phyloP scores from a whole-genome alignment of 2,329 filamentous ascomycete species.

The Phaeomoniella chlamydospora region DNA sequence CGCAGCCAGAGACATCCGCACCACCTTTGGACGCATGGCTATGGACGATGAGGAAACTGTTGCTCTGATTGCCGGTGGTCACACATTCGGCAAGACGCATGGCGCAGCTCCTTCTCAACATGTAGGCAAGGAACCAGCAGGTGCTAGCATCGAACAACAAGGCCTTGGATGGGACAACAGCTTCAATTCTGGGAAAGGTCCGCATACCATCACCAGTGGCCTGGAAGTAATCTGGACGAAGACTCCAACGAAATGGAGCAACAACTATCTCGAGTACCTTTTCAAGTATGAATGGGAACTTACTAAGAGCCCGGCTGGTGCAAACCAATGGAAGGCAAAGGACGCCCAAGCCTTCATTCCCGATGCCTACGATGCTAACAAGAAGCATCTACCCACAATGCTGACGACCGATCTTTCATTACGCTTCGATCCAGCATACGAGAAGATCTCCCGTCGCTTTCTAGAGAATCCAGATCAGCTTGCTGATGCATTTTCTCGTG shows the following conservation, averaged over 20 bases:
- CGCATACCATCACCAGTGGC: constrained; percentile 59
- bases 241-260: constrained; percentile 63
- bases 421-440: constrained; percentile 55
- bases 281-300: constrained; percentile 69
- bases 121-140: constrained; percentile 54
- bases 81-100: constrained; percentile 71
- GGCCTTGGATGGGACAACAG: constrained; percentile 61
- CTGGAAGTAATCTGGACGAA: constrained; percentile 70
- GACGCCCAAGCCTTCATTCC: constrained; percentile 52
- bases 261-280: constrained; percentile 59
- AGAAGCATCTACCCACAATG: constrained; percentile 66
- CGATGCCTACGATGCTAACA: constrained; percentile 52
- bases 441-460: constrained; percentile 62
- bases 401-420: constrained; percentile 61
- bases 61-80: constrained; percentile 63
- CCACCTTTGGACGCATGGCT: constrained; percentile 64
- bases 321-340: constrained; percentile 65
- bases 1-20: constrained; percentile 57
- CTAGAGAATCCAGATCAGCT: constrained; percentile 55
- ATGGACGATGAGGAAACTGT: constrained; percentile 77
- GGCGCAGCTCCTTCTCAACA: constrained; percentile 52
- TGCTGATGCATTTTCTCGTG: constrained; percentile 52
- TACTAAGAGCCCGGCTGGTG: constrained; percentile 60
- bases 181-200: constrained; percentile 51
- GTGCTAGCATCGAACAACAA: constrained; percentile 47